Percentiles rank a stretch among this genome's conserved stretches.
These are phyloP conservation scores for Drechslerella coelobrocha DNA, from an alignment of 2,329 filamentous ascomycete species.

Conservation along the genomic window DNA sequence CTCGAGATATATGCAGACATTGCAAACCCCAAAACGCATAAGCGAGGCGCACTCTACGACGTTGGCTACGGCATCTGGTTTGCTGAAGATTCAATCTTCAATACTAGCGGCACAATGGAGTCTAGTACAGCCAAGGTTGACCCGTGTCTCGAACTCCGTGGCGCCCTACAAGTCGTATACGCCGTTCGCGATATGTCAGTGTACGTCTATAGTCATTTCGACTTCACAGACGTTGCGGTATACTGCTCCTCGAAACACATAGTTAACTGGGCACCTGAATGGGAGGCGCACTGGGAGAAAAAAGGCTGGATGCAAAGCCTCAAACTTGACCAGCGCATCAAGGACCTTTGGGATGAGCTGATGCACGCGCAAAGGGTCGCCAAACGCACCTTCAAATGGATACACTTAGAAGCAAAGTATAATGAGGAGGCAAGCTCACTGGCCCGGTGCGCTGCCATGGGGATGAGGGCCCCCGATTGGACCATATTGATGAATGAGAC, in stretches of 20 bases:
- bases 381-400: slow-evolving; percentile 26
- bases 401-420: slow-evolving; percentile 16
- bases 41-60: slow-evolving; percentile 34
- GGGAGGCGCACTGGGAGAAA: slow-evolving; percentile 15
- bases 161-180: slow-evolving; percentile 24
- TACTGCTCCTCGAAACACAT: slow-evolving; percentile 32
- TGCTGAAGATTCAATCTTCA: slow-evolving; percentile 36
- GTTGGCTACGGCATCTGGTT: slow-evolving; percentile 35
- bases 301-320: slow-evolving; percentile 30
- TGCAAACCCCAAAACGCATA: slow-evolving; percentile 22
- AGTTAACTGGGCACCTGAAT: slow-evolving; percentile 27
- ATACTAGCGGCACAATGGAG: slow-evolving; percentile 30
- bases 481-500: slow-evolving; percentile 21
- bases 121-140: slow-evolving; percentile 5
- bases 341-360: slow-evolving; percentile 38
- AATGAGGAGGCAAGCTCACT: slow-evolving; percentile 24
- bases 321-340: slow-evolving; percentile 20
- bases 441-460: slow-evolving; percentile 9
- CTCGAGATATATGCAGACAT: slow-evolving; percentile 39
- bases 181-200: slow-evolving; percentile 26
- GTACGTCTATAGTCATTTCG: slow-evolving; percentile 29
- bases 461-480: slow-evolving; percentile 4
- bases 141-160: slow-evolving; percentile 25
- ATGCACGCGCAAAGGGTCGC: slow-evolving; percentile 20
- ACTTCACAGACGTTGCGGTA: slow-evolving; percentile 39